Evolutionary conservation across 768 basidiomycete genomes (phyloP), one percentile per base, ranked within the genome.

Genomic region (Hericium coralloides): DNA sequence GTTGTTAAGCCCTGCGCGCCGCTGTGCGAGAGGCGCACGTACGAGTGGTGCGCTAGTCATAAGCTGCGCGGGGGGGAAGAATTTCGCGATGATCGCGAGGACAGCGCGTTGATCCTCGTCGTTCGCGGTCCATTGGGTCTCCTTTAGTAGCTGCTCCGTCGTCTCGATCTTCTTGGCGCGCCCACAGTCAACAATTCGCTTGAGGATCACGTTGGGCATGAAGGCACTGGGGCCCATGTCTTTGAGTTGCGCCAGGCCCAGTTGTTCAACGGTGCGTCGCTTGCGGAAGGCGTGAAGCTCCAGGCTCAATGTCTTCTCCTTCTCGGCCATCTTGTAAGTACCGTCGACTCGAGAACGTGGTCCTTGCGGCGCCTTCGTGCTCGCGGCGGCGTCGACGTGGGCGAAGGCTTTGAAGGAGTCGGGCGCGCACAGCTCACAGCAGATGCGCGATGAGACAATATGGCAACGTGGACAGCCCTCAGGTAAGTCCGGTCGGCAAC

Each of bases 371-470:
- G 39, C 43, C 17, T 14, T n/a, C 26, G 39, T 51, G 53, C 58
- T 49, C 25, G 17, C 36, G 15, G 14, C 14, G 8, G 48, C 26
- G n/a, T 9, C 17, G 47, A 31, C 45, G 18, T 14, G 15, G 45
- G 49, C 6, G 1, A 55, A 36, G 10, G 22, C 41, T 2, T 38
- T 22, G 50, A 62, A 62, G 2, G 38, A 6, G 2, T 23, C 26
- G 2, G 68, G 66, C 26, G 58, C 52, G 53, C 66, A 65, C 23
- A 69, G 45, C 18, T 64, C 63, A 49, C 66, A 69, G 64, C 69
- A 70, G 18, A 66, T 36, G 8, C 54, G 7, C 7, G 65, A 57
- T 15, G 39, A 12, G 0, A 18, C 9, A 4, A 61, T 38, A 3
- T 14, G 8, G 23, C 67, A 69, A 31, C 64, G 55, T 3, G 49